Evolutionary conservation across 2,329 filamentous ascomycete genomes (phyloP).

Genomic region (Paraphoma chrysanthemicola): DNA sequence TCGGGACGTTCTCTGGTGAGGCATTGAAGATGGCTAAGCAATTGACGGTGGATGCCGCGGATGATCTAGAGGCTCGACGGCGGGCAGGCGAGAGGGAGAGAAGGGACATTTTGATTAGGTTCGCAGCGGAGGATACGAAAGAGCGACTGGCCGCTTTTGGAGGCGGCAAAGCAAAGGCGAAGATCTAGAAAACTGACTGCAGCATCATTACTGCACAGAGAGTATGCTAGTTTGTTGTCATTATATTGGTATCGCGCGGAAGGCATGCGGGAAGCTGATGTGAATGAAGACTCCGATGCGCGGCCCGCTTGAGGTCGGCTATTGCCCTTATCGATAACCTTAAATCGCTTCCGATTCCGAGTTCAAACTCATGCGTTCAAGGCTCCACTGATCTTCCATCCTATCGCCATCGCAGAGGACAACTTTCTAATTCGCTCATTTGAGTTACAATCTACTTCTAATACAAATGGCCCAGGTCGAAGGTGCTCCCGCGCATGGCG

Average conservation of each 20-base stretch:
- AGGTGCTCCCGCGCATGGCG: slow-evolving; percentile 65
- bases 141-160: slow-evolving; percentile 18
- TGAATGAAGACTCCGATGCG: slow-evolving; percentile 7
- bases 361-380: background rate
- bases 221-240: background rate
- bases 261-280: background rate
- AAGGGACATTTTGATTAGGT: slow-evolving; percentile 18
- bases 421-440: background rate
- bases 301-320: slow-evolving; percentile 26
- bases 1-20: slow-evolving; percentile 18
- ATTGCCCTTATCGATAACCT: slow-evolving; percentile 3
- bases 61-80: slow-evolving; percentile 13
- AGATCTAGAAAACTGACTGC: slow-evolving; percentile 1
- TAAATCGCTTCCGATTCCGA: background rate
- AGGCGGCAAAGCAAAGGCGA: slow-evolving; percentile 11
- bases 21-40: slow-evolving; percentile 21
- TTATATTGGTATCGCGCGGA: background rate
- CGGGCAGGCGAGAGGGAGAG: slow-evolving; percentile 20
- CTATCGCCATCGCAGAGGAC: background rate
- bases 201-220: too few species aligned
- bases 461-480: slow-evolving; percentile 34
- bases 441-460: background rate
- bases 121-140: slow-evolving; percentile 18
- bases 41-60: slow-evolving; percentile 11
- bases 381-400: background rate